These are phyloP conservation scores for Suillus bovinus DNA, from an alignment of 768 basidiomycete species.

Conservation along the genomic window DNA sequence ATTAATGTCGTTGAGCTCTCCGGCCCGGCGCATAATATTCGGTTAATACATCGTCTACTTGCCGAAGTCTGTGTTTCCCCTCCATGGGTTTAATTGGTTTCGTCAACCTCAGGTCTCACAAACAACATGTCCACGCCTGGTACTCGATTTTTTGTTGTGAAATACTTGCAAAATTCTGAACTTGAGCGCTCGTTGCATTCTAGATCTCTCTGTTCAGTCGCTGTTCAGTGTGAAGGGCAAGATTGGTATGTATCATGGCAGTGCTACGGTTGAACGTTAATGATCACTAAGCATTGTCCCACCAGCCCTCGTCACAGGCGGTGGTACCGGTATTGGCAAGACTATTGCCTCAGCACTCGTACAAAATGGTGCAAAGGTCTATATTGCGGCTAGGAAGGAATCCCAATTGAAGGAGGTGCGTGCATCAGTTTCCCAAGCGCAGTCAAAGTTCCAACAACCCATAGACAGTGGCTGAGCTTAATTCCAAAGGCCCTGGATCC, in stretches of 20 bases:
- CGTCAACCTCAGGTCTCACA: background rate
- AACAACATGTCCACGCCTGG: background rate
- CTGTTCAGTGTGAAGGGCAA: conserved; percentile 71
- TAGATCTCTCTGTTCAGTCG: conserved; percentile 53
- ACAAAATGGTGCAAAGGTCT: conserved; percentile 85
- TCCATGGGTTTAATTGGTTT: background rate
- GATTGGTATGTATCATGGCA: conserved; percentile 47
- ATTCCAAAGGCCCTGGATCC: conserved; percentile 55
- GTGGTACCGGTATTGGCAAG: conserved; percentile 80
- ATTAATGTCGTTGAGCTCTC: too few species aligned
- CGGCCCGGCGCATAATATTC: too few species aligned
- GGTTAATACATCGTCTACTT: background rate
- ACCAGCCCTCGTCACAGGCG: conserved; percentile 78
- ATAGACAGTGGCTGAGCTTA: conserved; percentile 60
- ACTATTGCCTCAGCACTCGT: conserved; percentile 84
- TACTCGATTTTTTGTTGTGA: background rate
- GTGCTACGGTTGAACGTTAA: background rate
- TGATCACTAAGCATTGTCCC: background rate
- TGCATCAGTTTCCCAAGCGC: background rate
- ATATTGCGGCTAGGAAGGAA: conserved; percentile 87
- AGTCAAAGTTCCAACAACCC: background rate
- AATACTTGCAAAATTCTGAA: background rate
- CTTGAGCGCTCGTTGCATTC: background rate
- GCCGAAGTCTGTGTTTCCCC: background rate
- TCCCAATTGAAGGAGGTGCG: conserved; percentile 71